A percentile compares a stretch with the other conserved stretches of the same genome.
These are phyloP conservation scores for Brassica juncea DNA, from an alignment of 345 rosid species.

Conservation along the genomic window DNA sequence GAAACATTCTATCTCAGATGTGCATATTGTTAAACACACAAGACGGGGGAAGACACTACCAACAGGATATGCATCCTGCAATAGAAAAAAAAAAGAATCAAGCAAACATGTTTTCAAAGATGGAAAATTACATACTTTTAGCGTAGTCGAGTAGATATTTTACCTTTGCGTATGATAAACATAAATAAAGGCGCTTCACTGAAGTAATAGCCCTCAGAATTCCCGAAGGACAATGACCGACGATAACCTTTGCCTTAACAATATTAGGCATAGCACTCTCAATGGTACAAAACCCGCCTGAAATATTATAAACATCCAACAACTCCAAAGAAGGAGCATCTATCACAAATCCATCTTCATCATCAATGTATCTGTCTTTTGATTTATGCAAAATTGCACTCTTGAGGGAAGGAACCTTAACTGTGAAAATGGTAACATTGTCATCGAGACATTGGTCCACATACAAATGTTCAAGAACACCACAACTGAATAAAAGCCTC, in stretches of 20 bases:
- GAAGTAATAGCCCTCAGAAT: neutral
- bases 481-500: neutral
- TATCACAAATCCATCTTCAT: neutral
- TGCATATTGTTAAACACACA: neutral
- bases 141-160: neutral
- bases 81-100: neutral
- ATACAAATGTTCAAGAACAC: neutral
- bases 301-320: neutral
- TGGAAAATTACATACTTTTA: neutral
- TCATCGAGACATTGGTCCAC: neutral
- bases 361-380: neutral
- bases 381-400: neutral
- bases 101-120: neutral
- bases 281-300: neutral
- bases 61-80: neutral
- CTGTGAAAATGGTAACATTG: neutral
- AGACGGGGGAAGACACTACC: constrained; percentile 1
- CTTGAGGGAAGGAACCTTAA: neutral
- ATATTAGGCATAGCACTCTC: neutral
- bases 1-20: constrained; percentile 18
- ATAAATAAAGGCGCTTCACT: neutral
- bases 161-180: neutral
- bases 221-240: neutral
- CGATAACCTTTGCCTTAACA: neutral
- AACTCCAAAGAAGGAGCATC: neutral